These are phyloP conservation scores for Tympanopsis confertula DNA, from an alignment of 2,329 filamentous ascomycete species.

Conservation along the genomic window DNA sequence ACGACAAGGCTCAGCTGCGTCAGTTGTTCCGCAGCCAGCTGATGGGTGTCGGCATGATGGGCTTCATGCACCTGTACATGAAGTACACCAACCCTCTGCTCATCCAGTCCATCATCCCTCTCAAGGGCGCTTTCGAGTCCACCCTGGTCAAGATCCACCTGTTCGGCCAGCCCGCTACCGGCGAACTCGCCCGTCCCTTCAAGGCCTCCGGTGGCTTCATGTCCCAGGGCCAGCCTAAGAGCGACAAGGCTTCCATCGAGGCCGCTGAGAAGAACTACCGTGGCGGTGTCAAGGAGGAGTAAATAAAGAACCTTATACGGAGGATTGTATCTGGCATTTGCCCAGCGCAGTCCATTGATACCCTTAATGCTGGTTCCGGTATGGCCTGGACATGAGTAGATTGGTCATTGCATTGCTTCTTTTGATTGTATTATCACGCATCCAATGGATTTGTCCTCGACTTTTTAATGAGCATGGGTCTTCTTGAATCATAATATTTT, in stretches of 20 bases:
- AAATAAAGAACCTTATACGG: too few relatives aligned
- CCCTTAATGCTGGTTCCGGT: too few relatives aligned
- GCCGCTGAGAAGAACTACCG: slow-evolving; percentile 65
- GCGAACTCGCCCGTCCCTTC: slow-evolving; percentile 92
- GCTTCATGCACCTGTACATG: slow-evolving; percentile 96
- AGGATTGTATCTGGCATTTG: too few relatives aligned
- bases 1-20: slow-evolving; percentile 80
- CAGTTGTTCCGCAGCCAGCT: slow-evolving; percentile 77
- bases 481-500: too few relatives aligned
- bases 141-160: slow-evolving; percentile 95
- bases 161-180: slow-evolving; percentile 72
- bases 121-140: slow-evolving; percentile 90
- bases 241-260: slow-evolving; percentile 82
- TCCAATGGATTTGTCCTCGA: too few relatives aligned
- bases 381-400: too few relatives aligned
- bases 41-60: slow-evolving; percentile 98
- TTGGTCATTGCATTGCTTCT: too few relatives aligned
- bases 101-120: slow-evolving; percentile 95
- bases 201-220: slow-evolving; percentile 77
- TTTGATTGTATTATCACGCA: too few relatives aligned
- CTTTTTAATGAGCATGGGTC: too few relatives aligned
- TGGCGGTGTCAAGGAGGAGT: slow-evolving; percentile 64
- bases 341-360: too few relatives aligned
- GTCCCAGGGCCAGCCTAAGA: slow-evolving; percentile 67
- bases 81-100: slow-evolving; percentile 98